These are phyloP conservation scores for Suhomyces sp. DNA, from an alignment of 805 yeast species.

Conservation along the genomic window DNA sequence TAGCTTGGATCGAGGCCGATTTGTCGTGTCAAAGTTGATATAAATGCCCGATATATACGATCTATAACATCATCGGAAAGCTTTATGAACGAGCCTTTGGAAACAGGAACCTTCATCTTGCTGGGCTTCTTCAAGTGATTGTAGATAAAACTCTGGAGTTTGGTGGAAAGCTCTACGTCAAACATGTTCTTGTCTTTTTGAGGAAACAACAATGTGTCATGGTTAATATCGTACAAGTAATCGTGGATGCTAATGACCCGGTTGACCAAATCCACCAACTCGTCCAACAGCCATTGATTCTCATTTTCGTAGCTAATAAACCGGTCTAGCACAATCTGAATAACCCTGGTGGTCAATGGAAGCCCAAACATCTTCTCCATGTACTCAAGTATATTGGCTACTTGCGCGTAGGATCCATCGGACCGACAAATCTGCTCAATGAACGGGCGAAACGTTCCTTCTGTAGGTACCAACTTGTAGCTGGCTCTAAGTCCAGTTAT, in stretches of 20 bases:
- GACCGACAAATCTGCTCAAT: constrained; percentile 6
- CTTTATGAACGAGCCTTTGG: constrained; percentile 19
- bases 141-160: constrained; percentile 13
- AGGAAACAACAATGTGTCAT: constrained; percentile 7
- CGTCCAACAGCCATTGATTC: constrained; percentile 6
- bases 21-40: constrained; percentile 7
- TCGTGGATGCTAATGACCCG: constrained; percentile 17
- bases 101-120: constrained; percentile 3
- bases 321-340: constrained; percentile 14
- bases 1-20: not conserved
- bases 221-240: constrained; percentile 5
- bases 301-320: constrained; percentile 12
- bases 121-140: constrained; percentile 9
- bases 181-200: not conserved
- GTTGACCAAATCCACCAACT: constrained; percentile 11
- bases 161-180: constrained; percentile 10
- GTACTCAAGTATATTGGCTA: constrained; percentile 11
- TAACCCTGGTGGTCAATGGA: constrained; percentile 33
- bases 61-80: constrained; percentile 18
- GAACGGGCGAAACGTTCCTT: constrained; percentile 24
- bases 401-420: not conserved
- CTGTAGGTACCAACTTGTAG: constrained; percentile 20
- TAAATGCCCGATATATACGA: constrained; percentile 13
- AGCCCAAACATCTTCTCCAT: constrained; percentile 21
- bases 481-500: constrained; percentile 8